These are phyloP conservation scores for Cyberlindnera mississippiensis DNA, from an alignment of 805 yeast genomes.

Conservation along the genomic window DNA sequence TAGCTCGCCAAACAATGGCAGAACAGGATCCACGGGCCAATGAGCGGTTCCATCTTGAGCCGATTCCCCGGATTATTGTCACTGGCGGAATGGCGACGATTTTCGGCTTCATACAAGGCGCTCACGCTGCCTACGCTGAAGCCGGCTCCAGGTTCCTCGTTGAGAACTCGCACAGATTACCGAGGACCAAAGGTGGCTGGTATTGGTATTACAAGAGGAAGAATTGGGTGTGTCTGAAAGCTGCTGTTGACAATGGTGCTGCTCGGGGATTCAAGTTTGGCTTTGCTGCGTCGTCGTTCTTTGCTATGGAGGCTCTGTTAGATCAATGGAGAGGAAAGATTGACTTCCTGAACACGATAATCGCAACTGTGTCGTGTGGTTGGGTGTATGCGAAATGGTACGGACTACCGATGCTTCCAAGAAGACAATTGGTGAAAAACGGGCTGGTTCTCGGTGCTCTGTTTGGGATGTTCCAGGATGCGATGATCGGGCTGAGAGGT, in stretches of 20 bases:
- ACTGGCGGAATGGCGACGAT: conserved; percentile 6
- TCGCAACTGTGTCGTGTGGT: conserved; percentile 52
- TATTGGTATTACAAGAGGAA: conserved; percentile 82
- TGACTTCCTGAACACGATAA: conserved; percentile 62
- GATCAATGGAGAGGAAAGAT: conserved; percentile 50
- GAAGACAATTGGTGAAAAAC: conserved; percentile 38
- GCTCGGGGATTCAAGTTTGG: conserved; percentile 40
- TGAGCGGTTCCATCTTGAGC: conserved; percentile 9
- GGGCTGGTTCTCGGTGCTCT: conserved; percentile 58
- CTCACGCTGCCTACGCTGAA: conserved; percentile 51
- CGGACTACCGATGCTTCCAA: conserved; percentile 38
- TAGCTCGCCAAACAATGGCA: no score
- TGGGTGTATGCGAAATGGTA: conserved; percentile 44
- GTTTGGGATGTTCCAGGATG: conserved; percentile 67
- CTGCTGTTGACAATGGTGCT: conserved; percentile 49
- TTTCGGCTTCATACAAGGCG: conserved; percentile 40
- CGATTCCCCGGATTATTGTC: conserved; percentile 3
- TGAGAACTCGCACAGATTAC: conserved; percentile 79
- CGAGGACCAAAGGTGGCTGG: conserved; percentile 79
- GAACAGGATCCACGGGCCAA: neutral
- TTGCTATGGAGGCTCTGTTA: conserved; percentile 57
- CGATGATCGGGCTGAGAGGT: conserved; percentile 51
- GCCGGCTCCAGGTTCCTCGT: conserved; percentile 63
- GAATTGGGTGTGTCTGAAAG: conserved; percentile 64
- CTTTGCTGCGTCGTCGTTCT: conserved; percentile 43